Percentiles rank a stretch among this genome's conserved stretches.
phyloP scores from a whole-genome alignment of 345 rosid genomes.

The Linum usitatissimum region DNA sequence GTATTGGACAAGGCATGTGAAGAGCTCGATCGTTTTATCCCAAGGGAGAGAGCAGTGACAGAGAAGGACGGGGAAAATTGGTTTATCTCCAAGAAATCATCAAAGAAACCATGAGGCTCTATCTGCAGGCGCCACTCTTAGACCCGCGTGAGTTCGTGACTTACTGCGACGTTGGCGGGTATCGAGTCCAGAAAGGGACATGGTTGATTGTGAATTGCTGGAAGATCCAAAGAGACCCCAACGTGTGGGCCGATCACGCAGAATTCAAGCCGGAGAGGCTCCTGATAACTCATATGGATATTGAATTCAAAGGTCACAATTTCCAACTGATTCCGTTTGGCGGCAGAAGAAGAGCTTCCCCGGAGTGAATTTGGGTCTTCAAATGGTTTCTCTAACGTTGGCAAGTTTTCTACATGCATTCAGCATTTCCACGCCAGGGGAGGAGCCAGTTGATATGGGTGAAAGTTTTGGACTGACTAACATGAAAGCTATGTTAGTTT shows the following conservation, averaged over 20 bases:
- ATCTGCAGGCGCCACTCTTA: background rate
- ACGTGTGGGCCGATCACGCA: background rate
- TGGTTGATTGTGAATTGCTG: background rate
- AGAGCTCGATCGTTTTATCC: background rate
- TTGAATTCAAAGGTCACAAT: background rate
- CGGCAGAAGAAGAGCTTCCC: background rate
- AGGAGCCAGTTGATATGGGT: background rate
- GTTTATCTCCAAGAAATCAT: background rate
- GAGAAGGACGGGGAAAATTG: background rate
- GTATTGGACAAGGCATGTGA: background rate
- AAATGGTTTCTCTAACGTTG: background rate
- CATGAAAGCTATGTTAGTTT: background rate
- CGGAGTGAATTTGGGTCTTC: background rate
- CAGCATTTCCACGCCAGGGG: background rate
- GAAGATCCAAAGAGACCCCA: background rate
- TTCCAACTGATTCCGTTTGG: background rate
- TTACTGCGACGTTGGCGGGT: background rate
- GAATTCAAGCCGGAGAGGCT: background rate
- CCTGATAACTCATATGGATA: background rate
- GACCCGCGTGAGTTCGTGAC: background rate
- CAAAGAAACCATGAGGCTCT: background rate
- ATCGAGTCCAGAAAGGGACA: background rate
- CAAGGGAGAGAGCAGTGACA: background rate
- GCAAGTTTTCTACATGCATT: conserved; percentile 1
- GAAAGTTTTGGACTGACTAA: background rate